A percentile compares a stretch with the other conserved stretches of the same genome.
Evolutionary conservation across 1,139 yeast genomes (phyloP).

Genomic region (Candida mesenterica): DNA sequence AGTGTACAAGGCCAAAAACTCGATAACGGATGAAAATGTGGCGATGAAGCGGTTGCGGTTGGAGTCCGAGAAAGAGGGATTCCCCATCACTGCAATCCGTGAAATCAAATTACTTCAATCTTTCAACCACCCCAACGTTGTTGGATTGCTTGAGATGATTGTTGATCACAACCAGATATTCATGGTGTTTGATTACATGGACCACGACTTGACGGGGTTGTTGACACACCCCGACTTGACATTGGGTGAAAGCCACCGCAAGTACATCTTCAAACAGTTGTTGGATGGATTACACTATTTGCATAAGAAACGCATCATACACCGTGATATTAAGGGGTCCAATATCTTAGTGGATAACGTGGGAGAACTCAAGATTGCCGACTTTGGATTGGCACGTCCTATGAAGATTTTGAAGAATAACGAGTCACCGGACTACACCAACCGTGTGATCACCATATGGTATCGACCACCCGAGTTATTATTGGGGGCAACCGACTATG

Average conservation of each 20-base stretch:
- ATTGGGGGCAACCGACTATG: slow-evolving; percentile 86
- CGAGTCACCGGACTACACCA: slow-evolving; percentile 76
- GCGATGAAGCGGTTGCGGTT: slow-evolving; percentile 83
- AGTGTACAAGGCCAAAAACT: slow-evolving; percentile 58
- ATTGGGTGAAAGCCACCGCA: slow-evolving; percentile 66
- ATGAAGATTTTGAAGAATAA: slow-evolving; percentile 56
- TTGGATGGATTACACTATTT: slow-evolving; percentile 79
- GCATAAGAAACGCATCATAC: slow-evolving; percentile 77
- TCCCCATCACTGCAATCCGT: slow-evolving; percentile 92
- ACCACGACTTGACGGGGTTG: slow-evolving; percentile 89
- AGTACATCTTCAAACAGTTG: slow-evolving; percentile 73
- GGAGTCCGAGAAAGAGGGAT: slow-evolving; percentile 89
- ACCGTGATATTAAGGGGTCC: slow-evolving; percentile 93
- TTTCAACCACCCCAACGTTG: slow-evolving; percentile 79
- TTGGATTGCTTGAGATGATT: slow-evolving; percentile 86
- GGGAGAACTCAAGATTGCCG: slow-evolving; percentile 84
- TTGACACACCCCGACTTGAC: slow-evolving; percentile 71
- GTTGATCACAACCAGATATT: slow-evolving; percentile 75
- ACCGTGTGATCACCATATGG: slow-evolving; percentile 94
- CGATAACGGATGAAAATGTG: slow-evolving; percentile 65
- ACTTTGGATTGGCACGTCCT: slow-evolving; percentile 88
- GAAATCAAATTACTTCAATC: slow-evolving; percentile 86
- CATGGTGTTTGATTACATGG: slow-evolving; percentile 93
- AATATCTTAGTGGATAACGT: slow-evolving; percentile 72
- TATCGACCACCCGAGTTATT: slow-evolving; percentile 94